Base-by-base conservation (phyloP, 2,329 filamentous ascomycete genomes). In the Metarhizium sp. region DNA sequence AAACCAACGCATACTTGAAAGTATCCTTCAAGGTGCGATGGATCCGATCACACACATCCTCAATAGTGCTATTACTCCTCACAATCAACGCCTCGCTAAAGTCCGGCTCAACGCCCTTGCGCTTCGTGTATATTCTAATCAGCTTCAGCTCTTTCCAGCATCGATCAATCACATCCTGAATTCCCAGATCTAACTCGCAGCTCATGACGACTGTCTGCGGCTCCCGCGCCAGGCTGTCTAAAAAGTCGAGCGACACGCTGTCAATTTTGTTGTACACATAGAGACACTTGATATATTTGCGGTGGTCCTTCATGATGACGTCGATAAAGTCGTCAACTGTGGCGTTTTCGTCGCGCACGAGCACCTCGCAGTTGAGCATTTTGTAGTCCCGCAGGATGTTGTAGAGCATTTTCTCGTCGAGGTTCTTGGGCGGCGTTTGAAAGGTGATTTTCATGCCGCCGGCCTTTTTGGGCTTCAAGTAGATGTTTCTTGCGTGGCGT, bases 211-310 rank as follows among this genome's bases (percentile, higher is more conserved):
- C 90, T 0, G 95, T 97, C 70, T 97, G 79, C 3, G 91, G 90
- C 73, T 99, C 95, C 58, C 91, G 86, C 5, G 95, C 94, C 25
- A 99, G 79, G 68, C 87, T 85, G 76, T 99, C 89, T 50, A 99
- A 82, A 73, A 95, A 95, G 69, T 96, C 91, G 61, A 99, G 82
- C 46, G 88, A 92, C 58, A 99, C 89, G 69, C 84, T 87, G 75
- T 99, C 94, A 74, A 99, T 95, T 76, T 99, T 99, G 86, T 99
- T 99, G 84, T 99, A 99, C 36, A 97, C 92, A 74, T 99, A 99
- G 36, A 99, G 80, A 67, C 90, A 86, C 69, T 79, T 84, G 77
- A 99, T 96, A 78, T 99, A 99, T 72, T 95, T 99, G 67, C 94
- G 80, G 77, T 99, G 94, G 68, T 96, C 90, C 73, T 94, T 95